Evolutionary conservation across 148 eudicot species (phyloP).

Genomic region (Rhododendron mucronatum): DNA sequence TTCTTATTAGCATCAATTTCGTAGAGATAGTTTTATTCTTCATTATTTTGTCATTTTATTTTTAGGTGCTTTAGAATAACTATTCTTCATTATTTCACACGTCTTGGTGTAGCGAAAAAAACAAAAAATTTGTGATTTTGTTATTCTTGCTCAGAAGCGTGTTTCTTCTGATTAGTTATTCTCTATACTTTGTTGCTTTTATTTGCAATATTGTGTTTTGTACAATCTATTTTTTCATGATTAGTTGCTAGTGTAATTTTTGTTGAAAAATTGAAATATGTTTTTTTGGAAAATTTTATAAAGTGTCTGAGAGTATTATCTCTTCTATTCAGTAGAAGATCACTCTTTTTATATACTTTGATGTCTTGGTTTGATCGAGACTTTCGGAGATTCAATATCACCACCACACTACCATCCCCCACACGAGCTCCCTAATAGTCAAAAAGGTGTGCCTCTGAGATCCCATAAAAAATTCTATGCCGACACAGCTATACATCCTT

Average conservation of each 20-base stretch:
- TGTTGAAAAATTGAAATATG: too few relatives aligned
- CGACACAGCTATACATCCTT: neutral
- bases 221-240: neutral
- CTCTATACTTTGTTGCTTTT: neutral
- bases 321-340: too few relatives aligned
- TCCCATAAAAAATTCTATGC: neutral
- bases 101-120: neutral
- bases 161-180: neutral
- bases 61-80: too few relatives aligned
- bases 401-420: neutral
- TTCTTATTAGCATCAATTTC: neutral
- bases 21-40: neutral
- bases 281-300: too few relatives aligned
- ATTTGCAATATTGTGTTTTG: too few relatives aligned
- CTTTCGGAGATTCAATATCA: neutral
- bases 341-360: too few relatives aligned
- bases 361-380: neutral
- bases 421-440: neutral
- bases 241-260: neutral
- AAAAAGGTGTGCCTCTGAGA: neutral
- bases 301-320: too few relatives aligned
- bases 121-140: neutral
- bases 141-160: neutral
- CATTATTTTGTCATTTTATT: too few relatives aligned
- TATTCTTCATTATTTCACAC: constrained; percentile 1